Conservation (phyloP, 2,329 filamentous ascomycete genomes). For the Neospermospora avenae region DNA sequence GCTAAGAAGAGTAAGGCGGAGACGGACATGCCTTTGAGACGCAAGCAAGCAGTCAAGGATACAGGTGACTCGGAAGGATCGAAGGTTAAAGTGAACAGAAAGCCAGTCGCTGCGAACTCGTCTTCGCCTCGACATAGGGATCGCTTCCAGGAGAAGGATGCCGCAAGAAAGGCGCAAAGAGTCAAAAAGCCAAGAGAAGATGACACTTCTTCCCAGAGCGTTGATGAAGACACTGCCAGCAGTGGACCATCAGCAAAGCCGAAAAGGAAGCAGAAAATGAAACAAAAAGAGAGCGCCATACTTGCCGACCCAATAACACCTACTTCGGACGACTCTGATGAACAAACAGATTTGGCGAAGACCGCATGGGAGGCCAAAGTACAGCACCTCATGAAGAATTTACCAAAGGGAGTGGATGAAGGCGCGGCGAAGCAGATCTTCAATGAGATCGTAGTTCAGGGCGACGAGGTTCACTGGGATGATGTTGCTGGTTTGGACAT, state of each 20-base stretch:
- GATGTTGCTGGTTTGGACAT: conserved; percentile 89
- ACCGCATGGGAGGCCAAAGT: conserved; percentile 60
- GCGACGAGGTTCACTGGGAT: conserved; percentile 91
- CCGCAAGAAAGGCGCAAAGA: conserved; percentile 22
- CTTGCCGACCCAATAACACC: conserved; percentile 40
- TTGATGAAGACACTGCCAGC: conserved; percentile 33
- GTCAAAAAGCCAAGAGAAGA: conserved; percentile 23
- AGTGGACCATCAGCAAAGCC: conserved; percentile 23
- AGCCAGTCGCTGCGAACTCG: conserved; percentile 34
- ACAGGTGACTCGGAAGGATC: conserved; percentile 11
- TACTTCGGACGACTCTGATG: conserved; percentile 47
- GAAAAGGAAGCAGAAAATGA: conserved; percentile 32
- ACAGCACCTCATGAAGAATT: conserved; percentile 64
- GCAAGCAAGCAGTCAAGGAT: conserved; percentile 23
- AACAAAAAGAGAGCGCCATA: conserved; percentile 35
- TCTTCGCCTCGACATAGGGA: conserved; percentile 35
- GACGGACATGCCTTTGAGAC: conserved; percentile 32
- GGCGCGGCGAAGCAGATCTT: conserved; percentile 85
- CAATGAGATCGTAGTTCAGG: conserved; percentile 92
- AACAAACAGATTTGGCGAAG: conserved; percentile 42
- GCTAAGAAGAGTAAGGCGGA: conserved; percentile 28
- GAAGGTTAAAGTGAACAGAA: conserved; percentile 29
- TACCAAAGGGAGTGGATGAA: conserved; percentile 80
- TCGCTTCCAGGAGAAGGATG: conserved; percentile 28
- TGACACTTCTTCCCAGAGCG: conserved; percentile 31